phyloP scores from a whole-genome alignment of 2,329 filamentous ascomycete genomes.

The Ophiosphaerella herpotricha region DNA sequence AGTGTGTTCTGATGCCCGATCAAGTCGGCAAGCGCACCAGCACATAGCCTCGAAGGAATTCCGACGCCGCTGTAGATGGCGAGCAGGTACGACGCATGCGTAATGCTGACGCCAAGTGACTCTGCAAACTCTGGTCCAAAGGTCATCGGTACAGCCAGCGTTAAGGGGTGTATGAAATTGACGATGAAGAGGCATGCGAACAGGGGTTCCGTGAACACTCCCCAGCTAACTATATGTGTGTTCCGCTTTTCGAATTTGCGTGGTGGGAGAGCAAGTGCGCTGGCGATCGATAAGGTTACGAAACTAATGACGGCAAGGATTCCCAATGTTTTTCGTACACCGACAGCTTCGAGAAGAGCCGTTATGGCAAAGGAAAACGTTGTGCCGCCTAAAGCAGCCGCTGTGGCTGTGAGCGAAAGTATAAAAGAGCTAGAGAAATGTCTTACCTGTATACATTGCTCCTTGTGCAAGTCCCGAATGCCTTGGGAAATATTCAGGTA shows the following conservation, averaged over 20 bases:
- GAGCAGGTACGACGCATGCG: conserved; percentile 51
- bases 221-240: conserved; percentile 47
- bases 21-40: conserved; percentile 54
- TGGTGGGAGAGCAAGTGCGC: conserved; percentile 41
- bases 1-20: conserved; percentile 56
- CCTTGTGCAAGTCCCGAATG: conserved; percentile 47
- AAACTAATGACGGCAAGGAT: conserved; percentile 47
- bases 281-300: conserved; percentile 46
- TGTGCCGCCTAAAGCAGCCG: conserved; percentile 18
- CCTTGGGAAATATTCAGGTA: conserved; percentile 57
- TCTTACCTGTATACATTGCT: conserved; percentile 16
- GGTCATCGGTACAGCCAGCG: conserved; percentile 53
- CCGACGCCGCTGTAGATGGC: conserved; percentile 55
- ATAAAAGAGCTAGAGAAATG: background rate
- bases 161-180: conserved; percentile 47
- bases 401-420: conserved; percentile 7
- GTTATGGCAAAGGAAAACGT: conserved; percentile 33
- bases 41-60: conserved; percentile 50
- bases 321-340: conserved; percentile 53
- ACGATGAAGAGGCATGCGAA: conserved; percentile 51
- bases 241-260: conserved; percentile 45
- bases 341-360: conserved; percentile 49
- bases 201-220: conserved; percentile 44
- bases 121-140: conserved; percentile 57
- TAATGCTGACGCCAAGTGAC: conserved; percentile 48